Evolutionary conservation across 805 yeast genomes (phyloP).

Genomic region (Kodamaea kakaduensis): DNA sequence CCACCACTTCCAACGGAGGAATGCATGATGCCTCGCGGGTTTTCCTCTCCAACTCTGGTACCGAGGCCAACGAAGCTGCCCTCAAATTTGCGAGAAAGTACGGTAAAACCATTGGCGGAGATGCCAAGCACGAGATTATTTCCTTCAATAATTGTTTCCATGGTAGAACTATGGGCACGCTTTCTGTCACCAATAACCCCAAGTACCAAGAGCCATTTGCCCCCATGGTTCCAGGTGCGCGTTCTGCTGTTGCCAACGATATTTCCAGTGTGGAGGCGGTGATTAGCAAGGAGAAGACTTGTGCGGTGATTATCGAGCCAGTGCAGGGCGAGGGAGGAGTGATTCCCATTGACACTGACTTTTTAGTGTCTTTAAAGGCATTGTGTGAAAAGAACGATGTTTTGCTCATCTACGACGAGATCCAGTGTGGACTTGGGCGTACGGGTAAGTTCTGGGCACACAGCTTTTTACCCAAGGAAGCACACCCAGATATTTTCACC

Average conservation of each 20-base stretch:
- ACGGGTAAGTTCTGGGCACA: slow-evolving; percentile 95
- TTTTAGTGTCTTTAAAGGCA: slow-evolving; percentile 60
- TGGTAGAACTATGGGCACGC: slow-evolving; percentile 92
- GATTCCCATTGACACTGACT: slow-evolving; percentile 59
- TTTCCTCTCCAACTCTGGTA: slow-evolving; percentile 56
- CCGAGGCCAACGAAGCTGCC: slow-evolving; percentile 59
- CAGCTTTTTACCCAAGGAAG: slow-evolving; percentile 62
- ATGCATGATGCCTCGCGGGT: slow-evolving; percentile 78
- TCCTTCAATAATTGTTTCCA: slow-evolving; percentile 91
- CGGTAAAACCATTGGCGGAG: slow-evolving; percentile 51
- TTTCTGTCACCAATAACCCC: slow-evolving; percentile 87
- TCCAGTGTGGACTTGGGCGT: slow-evolving; percentile 95
- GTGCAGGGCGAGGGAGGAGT: slow-evolving; percentile 99
- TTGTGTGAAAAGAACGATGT: slow-evolving; percentile 69
- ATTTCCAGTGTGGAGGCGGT: slow-evolving; percentile 53
- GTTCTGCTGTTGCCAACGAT: slow-evolving; percentile 60
- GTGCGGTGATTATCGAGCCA: slow-evolving; percentile 95
- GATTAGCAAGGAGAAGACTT: slow-evolving; percentile 57
- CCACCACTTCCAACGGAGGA: slow-evolving; percentile 70
- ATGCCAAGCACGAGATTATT: slow-evolving; percentile 67
- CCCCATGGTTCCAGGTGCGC: slow-evolving; percentile 88
- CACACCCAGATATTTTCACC: slow-evolving; percentile 92
- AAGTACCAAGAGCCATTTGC: slow-evolving; percentile 90
- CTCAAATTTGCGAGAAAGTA: slow-evolving; percentile 69
- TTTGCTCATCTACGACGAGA: slow-evolving; percentile 85